Conservation (phyloP, 345 rosid genomes). For the Cardiospermum halicacabum region DNA sequence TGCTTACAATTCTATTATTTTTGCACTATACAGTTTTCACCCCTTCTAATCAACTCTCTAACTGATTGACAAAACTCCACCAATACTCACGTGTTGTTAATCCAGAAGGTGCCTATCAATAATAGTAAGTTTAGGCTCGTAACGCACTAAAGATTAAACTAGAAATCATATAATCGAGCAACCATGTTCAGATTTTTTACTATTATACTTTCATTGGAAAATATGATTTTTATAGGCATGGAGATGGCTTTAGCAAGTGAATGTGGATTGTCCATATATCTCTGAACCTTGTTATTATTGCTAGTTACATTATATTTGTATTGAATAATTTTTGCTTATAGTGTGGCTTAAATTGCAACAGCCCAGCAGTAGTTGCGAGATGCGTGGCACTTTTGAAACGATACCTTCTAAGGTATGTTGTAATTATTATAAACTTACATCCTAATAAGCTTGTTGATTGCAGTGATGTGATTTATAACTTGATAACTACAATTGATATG, state of each 20-base stretch:
- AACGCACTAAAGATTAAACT: too few relatives aligned
- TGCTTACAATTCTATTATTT: too few relatives aligned
- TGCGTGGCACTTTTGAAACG: conserved; percentile 93
- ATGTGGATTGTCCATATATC: not conserved
- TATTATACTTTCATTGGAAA: too few relatives aligned
- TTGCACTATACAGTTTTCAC: too few relatives aligned
- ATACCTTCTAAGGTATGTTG: conserved; percentile 67
- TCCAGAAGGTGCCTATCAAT: too few relatives aligned
- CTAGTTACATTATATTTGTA: conserved; percentile 3
- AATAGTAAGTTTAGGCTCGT: too few relatives aligned
- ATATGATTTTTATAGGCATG: too few relatives aligned
- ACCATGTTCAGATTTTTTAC: too few relatives aligned
- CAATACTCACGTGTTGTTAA: too few relatives aligned
- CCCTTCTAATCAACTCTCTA: too few relatives aligned
- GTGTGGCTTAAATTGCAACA: conserved; percentile 37
- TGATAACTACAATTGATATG: not conserved
- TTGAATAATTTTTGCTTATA: conserved; percentile 18
- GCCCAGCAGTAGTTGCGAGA: conserved; percentile 95
- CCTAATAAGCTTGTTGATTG: conserved; percentile 16
- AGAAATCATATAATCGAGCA: too few relatives aligned
- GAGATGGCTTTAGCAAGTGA: not conserved
- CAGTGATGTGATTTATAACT: not conserved
- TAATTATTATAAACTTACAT: conserved; percentile 18
- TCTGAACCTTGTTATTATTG: not conserved
- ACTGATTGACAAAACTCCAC: too few relatives aligned